Percentiles rank a stretch among this genome's conserved stretches.
phyloP scores from a whole-genome alignment of 2,329 filamentous ascomycete genomes.

The Cordyceps tenuipes region DNA sequence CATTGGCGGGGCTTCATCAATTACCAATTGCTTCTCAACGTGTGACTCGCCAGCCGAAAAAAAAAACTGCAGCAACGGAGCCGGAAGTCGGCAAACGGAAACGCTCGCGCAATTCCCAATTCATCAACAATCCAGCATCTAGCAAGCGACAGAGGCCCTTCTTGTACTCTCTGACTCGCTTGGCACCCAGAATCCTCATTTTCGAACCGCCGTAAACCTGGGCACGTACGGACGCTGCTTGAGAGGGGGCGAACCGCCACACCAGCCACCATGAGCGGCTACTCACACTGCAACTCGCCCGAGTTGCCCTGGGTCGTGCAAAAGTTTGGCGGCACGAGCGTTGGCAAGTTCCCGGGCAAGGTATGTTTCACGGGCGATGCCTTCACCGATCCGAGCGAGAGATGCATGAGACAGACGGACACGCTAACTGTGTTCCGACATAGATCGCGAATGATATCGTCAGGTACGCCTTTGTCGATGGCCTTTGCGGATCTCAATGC shows the following conservation, averaged over 20 bases:
- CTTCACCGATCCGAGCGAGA: background rate
- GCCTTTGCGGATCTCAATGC: too few species aligned
- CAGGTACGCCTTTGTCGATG: conserved; percentile 22
- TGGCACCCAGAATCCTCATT: background rate
- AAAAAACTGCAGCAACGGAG: conserved; percentile 5
- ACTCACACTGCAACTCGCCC: conserved; percentile 27
- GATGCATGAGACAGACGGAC: background rate
- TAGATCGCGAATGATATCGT: conserved; percentile 37
- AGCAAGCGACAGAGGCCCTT: background rate
- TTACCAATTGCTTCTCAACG: background rate
- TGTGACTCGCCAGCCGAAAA: conserved; percentile 4
- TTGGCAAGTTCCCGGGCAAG: conserved; percentile 83
- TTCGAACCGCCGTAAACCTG: background rate
- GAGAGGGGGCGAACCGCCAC: background rate
- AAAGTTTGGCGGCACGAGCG: conserved; percentile 91
- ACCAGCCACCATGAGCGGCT: conserved; percentile 25
- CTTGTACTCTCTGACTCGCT: background rate
- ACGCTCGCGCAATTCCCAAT: background rate
- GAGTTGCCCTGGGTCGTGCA: conserved; percentile 71
- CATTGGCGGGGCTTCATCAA: conserved; percentile 2
- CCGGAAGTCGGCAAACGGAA: background rate
- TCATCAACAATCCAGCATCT: background rate
- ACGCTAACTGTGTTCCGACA: conserved; percentile 1
- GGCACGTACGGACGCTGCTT: background rate
- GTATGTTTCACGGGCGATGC: conserved; percentile 26